A percentile compares a stretch with the other conserved stretches of the same genome.
These are phyloP conservation scores for Colletotrichum plurivorum DNA, from an alignment of 2,329 filamentous ascomycete genomes.

Conservation along the genomic window DNA sequence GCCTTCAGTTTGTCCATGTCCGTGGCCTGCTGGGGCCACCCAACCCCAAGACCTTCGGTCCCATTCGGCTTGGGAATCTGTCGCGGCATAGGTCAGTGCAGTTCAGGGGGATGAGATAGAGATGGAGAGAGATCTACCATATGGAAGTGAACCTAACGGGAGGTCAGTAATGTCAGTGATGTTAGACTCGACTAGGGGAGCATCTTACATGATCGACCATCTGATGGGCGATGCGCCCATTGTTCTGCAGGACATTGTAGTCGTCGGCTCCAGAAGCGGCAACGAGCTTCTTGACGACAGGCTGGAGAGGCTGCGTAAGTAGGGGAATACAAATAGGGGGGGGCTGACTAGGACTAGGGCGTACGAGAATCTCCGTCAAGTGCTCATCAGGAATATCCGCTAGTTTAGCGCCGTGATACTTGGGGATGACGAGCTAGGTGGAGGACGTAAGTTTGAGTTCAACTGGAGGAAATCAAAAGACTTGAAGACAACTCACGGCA, in stretches of 20 bases:
- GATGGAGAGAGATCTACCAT: conserved; percentile 71
- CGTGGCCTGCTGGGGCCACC: conserved; percentile 81
- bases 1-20: conserved; percentile 89
- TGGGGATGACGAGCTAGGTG: conserved; percentile 91
- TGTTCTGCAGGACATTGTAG: conserved; percentile 98
- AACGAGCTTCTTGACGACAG: conserved; percentile 89
- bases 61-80: conserved; percentile 95
- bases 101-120: background rate
- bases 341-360: conserved; percentile 43
- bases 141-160: conserved; percentile 86
- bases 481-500: conserved; percentile 72
- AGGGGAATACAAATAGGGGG: background rate
- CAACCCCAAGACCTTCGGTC: conserved; percentile 82
- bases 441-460: conserved; percentile 22
- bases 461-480: conserved; percentile 1
- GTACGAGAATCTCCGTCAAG: conserved; percentile 84
- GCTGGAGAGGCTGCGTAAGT: conserved; percentile 56
- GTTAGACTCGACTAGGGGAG: background rate
- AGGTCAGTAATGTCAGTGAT: conserved; percentile 22
- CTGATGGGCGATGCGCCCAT: conserved; percentile 92
- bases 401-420: conserved; percentile 92
- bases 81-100: conserved; percentile 15
- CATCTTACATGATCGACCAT: conserved; percentile 87
- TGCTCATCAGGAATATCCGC: conserved; percentile 93
- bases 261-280: conserved; percentile 80